Evolutionary conservation across 2,329 filamentous ascomycete genomes (phyloP).

Genomic region (Ophiostoma piceae): DNA sequence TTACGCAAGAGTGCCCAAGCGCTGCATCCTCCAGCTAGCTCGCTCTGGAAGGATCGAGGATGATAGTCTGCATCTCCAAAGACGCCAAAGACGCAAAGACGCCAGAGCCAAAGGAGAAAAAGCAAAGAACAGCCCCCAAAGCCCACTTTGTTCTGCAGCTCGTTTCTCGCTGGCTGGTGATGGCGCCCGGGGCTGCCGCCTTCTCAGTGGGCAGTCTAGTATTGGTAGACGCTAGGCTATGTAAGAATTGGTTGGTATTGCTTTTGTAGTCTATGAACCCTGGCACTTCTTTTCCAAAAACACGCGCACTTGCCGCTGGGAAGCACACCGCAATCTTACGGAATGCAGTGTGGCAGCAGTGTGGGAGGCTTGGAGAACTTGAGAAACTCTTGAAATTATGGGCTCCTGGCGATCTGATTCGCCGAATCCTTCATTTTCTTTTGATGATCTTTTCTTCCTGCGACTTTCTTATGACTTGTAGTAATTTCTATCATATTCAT

Average conservation of each 20-base stretch:
- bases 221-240: background rate
- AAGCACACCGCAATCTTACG: slow-evolving; percentile 10
- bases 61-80: background rate
- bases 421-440: background rate
- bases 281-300: background rate
- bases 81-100: too few species aligned
- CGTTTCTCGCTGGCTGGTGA: slow-evolving; percentile 7
- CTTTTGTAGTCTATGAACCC: background rate
- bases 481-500: background rate
- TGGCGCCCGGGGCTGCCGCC: slow-evolving; percentile 1
- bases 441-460: background rate
- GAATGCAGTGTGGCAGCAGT: background rate
- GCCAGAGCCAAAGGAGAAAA: too few species aligned
- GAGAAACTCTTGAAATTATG: background rate
- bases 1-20: slow-evolving; percentile 13
- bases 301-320: slow-evolving; percentile 8
- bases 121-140: background rate
- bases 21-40: background rate
- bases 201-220: background rate
- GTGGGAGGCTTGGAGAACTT: background rate
- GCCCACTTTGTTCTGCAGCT: background rate
- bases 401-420: background rate
- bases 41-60: background rate
- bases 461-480: background rate
- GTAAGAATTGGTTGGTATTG: background rate